Conservation (phyloP, 2,329 filamentous ascomycete genomes). For the Fusarium zealandicum region DNA sequence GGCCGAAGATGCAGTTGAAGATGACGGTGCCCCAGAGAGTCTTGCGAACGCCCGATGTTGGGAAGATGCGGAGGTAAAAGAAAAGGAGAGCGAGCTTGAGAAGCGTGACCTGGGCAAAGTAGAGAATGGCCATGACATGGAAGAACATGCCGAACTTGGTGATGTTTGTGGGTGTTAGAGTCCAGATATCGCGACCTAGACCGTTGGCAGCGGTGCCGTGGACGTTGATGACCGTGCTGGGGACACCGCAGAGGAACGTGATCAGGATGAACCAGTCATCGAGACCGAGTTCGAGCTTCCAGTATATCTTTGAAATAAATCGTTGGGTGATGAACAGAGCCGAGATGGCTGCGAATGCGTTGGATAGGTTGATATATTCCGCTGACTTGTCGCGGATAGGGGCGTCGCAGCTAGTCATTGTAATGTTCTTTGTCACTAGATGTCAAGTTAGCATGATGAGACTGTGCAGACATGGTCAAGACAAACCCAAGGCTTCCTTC, state of each 20-base stretch:
- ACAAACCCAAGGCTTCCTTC: constrained; percentile 45
- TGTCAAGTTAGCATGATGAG: background rate
- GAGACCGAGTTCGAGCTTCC: constrained; percentile 46
- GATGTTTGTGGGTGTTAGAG: constrained; percentile 50
- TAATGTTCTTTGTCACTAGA: constrained; percentile 40
- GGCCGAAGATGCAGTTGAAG: constrained; percentile 50
- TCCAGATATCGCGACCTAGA: constrained; percentile 61
- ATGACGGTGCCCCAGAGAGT: constrained; percentile 53
- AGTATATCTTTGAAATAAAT: constrained; percentile 47
- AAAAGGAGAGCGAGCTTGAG: constrained; percentile 60
- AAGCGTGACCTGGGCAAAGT: constrained; percentile 55
- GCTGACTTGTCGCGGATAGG: constrained; percentile 43
- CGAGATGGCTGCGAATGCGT: constrained; percentile 45
- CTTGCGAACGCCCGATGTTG: constrained; percentile 46
- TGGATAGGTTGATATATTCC: constrained; percentile 21
- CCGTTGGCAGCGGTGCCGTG: constrained; percentile 50
- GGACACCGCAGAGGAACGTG: constrained; percentile 40
- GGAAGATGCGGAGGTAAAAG: constrained; percentile 65
- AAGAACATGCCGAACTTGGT: constrained; percentile 53
- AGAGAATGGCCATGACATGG: constrained; percentile 53
- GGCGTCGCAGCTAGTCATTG: constrained; percentile 39
- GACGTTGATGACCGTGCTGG: constrained; percentile 43
- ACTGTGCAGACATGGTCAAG: background rate
- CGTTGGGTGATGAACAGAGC: constrained; percentile 52
- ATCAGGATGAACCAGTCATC: constrained; percentile 50